Conservation (phyloP, 1,284 basidiomycete genomes). For the Cutaneotrichosporon mucoides region DNA sequence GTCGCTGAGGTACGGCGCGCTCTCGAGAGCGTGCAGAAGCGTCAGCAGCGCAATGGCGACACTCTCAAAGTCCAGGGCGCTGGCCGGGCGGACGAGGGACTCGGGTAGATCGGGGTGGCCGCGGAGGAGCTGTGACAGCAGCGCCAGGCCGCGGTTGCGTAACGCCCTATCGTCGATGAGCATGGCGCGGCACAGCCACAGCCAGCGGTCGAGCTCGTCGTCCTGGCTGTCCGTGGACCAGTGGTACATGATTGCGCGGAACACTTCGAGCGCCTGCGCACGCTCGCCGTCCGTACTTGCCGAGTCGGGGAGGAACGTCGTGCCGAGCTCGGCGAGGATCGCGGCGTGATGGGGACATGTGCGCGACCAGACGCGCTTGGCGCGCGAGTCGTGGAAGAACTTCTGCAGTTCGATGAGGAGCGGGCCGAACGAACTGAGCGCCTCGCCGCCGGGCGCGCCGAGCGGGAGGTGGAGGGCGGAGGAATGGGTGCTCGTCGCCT, state of each 20-base stretch:
- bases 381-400: conserved; percentile 37
- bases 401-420: conserved; percentile 40
- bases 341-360: conserved; percentile 43
- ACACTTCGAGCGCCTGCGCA: conserved; percentile 43
- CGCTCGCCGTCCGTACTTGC: conserved; percentile 34
- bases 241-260: conserved; percentile 36
- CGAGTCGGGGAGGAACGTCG: conserved; percentile 32
- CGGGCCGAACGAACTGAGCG: conserved; percentile 40
- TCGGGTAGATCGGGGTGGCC: conserved; percentile 27
- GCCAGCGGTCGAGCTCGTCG: conserved; percentile 42
- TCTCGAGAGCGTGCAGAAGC: conserved; percentile 31
- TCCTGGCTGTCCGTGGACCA: conserved; percentile 41
- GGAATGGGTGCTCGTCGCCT: background rate
- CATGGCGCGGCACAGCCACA: conserved; percentile 41
- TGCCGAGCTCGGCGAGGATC: conserved; percentile 41
- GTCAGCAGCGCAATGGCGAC: conserved; percentile 28
- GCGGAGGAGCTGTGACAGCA: conserved; percentile 34
- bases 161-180: conserved; percentile 31
- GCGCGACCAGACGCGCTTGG: conserved; percentile 39
- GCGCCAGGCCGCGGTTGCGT: conserved; percentile 31
- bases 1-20: conserved; percentile 14
- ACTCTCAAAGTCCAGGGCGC: conserved; percentile 28
- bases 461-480: no score
- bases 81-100: conserved; percentile 23
- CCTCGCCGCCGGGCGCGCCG: background rate